Percentiles rank a stretch among this genome's conserved stretches.
phyloP scores from a whole-genome alignment of 2,329 filamentous ascomycete genomes.

The Dichotomopilus funicola region DNA sequence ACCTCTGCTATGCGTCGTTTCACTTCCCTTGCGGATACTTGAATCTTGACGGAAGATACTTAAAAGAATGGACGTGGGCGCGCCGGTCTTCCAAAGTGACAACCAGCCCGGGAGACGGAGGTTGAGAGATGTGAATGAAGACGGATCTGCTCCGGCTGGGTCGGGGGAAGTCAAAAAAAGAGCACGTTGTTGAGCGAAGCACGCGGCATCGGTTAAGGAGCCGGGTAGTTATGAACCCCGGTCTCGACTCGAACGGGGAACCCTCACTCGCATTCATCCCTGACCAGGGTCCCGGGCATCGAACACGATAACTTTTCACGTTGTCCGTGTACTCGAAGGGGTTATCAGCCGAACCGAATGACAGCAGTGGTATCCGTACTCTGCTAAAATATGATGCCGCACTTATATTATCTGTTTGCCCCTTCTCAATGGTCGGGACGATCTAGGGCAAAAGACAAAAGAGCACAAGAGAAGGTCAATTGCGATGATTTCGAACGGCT shows the following conservation, averaged over 20 bases:
- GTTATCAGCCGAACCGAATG: too few species aligned
- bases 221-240: conserved; percentile 14
- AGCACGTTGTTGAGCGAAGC: neutral
- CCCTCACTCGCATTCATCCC: conserved; percentile 12
- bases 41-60: too few species aligned
- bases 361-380: too few species aligned
- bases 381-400: too few species aligned
- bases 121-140: neutral
- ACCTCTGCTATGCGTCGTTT: too few species aligned
- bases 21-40: too few species aligned
- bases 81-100: neutral
- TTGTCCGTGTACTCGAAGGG: too few species aligned
- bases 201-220: conserved; percentile 14
- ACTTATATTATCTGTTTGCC: too few species aligned
- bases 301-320: too few species aligned
- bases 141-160: neutral
- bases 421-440: too few species aligned
- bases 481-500: neutral
- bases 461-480: neutral
- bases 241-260: conserved; percentile 14
- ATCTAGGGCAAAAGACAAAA: neutral
- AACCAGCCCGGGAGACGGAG: neutral
- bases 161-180: neutral
- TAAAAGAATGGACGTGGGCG: neutral
- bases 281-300: conserved; percentile 7